A percentile compares a stretch with the other conserved stretches of the same genome.
Conservation (phyloP, 2,329 filamentous ascomycete genomes). For the Myriosclerotinia scirpicola region DNA sequence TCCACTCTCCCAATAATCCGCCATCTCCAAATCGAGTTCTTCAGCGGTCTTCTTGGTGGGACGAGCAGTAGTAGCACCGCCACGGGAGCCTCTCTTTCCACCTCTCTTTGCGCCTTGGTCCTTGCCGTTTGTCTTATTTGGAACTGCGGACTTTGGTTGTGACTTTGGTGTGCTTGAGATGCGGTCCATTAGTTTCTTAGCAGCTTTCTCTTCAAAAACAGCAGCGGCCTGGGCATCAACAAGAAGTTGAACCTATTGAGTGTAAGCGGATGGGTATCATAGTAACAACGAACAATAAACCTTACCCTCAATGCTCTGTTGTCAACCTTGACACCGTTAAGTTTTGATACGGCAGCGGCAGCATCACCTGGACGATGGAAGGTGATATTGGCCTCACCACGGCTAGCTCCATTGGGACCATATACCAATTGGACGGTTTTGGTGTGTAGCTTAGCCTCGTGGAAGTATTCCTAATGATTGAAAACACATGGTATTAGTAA, state of each 20-base stretch:
- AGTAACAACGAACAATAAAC: conserved; percentile 50
- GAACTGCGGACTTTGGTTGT: conserved; percentile 78
- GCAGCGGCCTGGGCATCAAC: conserved; percentile 74
- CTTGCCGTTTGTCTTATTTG: conserved; percentile 67
- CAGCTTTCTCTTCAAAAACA: conserved; percentile 51
- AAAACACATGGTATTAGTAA: conserved; percentile 64
- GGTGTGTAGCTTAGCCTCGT: conserved; percentile 53
- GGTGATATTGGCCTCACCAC: conserved; percentile 85
- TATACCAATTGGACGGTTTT: conserved; percentile 75
- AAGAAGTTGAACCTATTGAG: conserved; percentile 78
- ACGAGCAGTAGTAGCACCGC: conserved; percentile 56
- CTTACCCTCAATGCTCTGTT: conserved; percentile 88
- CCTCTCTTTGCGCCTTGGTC: conserved; percentile 47
- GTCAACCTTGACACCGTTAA: conserved; percentile 91
- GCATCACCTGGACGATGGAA: conserved; percentile 82
- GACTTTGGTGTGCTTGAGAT: conserved; percentile 65
- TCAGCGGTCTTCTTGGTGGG: conserved; percentile 85
- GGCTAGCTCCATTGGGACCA: conserved; percentile 86
- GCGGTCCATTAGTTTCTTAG: conserved; percentile 80
- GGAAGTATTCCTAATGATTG: conserved; percentile 88
- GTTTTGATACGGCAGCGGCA: conserved; percentile 75
- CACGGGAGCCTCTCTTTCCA: conserved; percentile 46
- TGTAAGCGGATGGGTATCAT: conserved; percentile 24
- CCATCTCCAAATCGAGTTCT: conserved; percentile 97
- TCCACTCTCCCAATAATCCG: conserved; percentile 74